phyloP scores from a whole-genome alignment of 768 basidiomycete genomes.

The Lactifluus volemus region DNA sequence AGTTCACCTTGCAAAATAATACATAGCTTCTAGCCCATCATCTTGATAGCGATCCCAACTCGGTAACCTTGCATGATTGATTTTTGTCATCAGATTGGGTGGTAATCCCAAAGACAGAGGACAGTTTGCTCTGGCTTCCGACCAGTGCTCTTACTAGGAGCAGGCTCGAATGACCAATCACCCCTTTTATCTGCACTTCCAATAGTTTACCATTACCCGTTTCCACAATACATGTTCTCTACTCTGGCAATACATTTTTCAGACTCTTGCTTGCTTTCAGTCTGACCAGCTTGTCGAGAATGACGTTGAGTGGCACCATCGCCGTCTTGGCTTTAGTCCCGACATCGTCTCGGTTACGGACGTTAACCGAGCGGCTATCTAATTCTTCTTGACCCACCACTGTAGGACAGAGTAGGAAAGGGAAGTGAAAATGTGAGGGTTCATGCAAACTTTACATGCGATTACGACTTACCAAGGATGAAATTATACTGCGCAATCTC shows the following conservation, averaged over 20 bases:
- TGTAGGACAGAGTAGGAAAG: conserved; percentile 26
- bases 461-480: conserved; percentile 64
- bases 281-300: conserved; percentile 57
- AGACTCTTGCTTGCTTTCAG: conserved; percentile 55
- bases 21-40: not conserved
- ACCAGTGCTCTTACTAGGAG: not conserved
- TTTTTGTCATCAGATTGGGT: not conserved
- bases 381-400: conserved; percentile 95
- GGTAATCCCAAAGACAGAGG: not conserved
- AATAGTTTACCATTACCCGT: not conserved
- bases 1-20: not conserved
- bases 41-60: conserved; percentile 13
- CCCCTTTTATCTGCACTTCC: not conserved
- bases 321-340: conserved; percentile 77
- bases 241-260: conserved; percentile 41
- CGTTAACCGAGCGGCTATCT: conserved; percentile 80
- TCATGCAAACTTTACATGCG: not conserved
- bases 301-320: conserved; percentile 61
- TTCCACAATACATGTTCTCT: not conserved
- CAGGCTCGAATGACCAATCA: not conserved
- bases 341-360: conserved; percentile 91
- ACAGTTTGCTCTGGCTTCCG: not conserved
- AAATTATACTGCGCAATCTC: conserved; percentile 98
- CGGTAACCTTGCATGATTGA: conserved; percentile 11
- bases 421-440: not conserved